Conservation (phyloP, 208 protist genomes). For the Trypanosoma grayi region DNA sequence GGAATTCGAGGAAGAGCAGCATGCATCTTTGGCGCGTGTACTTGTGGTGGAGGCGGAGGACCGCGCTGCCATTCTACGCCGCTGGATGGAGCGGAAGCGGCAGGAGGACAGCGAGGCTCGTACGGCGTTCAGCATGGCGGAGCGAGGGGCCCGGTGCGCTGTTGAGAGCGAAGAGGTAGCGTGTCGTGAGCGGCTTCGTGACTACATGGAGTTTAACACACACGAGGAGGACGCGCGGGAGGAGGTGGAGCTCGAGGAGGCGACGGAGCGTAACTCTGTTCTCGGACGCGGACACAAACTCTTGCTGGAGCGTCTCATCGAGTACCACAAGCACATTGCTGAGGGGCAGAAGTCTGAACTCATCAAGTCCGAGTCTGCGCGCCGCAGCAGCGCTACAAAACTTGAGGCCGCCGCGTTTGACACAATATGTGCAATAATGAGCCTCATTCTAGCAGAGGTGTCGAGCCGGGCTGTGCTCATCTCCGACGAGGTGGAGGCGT, state of each 20-base stretch:
- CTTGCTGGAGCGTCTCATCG: not conserved
- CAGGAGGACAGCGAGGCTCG: not conserved
- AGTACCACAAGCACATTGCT: not conserved
- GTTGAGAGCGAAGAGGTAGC: not conserved
- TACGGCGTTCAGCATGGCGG: not conserved
- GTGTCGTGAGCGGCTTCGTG: not conserved
- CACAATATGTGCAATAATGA: not conserved
- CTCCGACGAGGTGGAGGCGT: not conserved
- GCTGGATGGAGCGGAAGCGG: constrained; percentile 1
- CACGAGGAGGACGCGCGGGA: constrained; percentile 9
- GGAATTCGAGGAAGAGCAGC: not conserved
- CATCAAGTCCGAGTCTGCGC: not conserved
- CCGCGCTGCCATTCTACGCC: not conserved
- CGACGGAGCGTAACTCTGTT: not conserved
- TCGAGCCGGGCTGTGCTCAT: not conserved
- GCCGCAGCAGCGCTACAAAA: not conserved
- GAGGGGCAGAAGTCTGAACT: constrained; percentile 1
- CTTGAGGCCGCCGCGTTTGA: not conserved
- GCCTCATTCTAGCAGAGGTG: not conserved
- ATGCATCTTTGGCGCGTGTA: not conserved
- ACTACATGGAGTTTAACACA: not conserved
- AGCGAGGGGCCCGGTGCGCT: not conserved
- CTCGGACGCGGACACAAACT: not conserved
- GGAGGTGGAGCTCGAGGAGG: constrained; percentile 13
- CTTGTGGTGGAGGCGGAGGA: not conserved